These are phyloP conservation scores for Metschnikowia amazonensis DNA, from an alignment of 805 yeast species.

Conservation along the genomic window DNA sequence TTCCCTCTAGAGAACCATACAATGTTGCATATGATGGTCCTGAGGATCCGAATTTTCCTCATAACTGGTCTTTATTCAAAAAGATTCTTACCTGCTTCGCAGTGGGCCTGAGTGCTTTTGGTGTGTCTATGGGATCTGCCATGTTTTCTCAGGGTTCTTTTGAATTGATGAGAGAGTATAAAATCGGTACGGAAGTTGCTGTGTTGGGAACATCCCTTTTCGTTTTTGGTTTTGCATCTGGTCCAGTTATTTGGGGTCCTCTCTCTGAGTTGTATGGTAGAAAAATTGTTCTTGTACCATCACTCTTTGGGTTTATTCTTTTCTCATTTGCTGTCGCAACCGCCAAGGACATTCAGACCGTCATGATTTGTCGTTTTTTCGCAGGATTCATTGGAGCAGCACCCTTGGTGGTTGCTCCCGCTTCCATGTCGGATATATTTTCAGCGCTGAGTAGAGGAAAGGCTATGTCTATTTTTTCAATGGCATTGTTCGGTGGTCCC, in stretches of 20 bases:
- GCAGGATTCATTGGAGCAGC: slow-evolving; percentile 25
- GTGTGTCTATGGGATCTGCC: slow-evolving; percentile 73
- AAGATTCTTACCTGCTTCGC: slow-evolving; percentile 24
- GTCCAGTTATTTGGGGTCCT: slow-evolving; percentile 91
- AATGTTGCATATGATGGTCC: slow-evolving; percentile 75
- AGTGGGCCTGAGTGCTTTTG: slow-evolving; percentile 32
- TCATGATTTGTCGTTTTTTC: slow-evolving; percentile 24
- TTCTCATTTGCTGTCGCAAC: slow-evolving; percentile 48
- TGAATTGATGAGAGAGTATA: slow-evolving; percentile 47
- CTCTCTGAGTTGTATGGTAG: slow-evolving; percentile 77
- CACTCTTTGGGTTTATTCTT: slow-evolving; percentile 52
- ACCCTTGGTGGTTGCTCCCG: slow-evolving; percentile 25
- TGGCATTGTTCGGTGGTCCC: slow-evolving; percentile 34
- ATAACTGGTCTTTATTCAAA: slow-evolving; percentile 56
- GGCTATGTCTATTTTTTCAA: slow-evolving; percentile 23
- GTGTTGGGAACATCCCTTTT: slow-evolving; percentile 73
- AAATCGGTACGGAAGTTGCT: slow-evolving; percentile 65
- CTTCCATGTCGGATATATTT: slow-evolving; percentile 23
- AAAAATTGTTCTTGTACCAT: slow-evolving; percentile 52
- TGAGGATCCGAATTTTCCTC: slow-evolving; percentile 75
- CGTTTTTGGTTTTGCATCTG: slow-evolving; percentile 91
- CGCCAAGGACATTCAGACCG: slow-evolving; percentile 23
- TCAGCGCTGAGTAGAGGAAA: slow-evolving; percentile 19
- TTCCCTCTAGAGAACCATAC: slow-evolving; percentile 54
- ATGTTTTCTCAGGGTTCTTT: slow-evolving; percentile 63